phyloP scores from a whole-genome alignment of 208 protist species.

The Trypanosoma conorhini region DNA sequence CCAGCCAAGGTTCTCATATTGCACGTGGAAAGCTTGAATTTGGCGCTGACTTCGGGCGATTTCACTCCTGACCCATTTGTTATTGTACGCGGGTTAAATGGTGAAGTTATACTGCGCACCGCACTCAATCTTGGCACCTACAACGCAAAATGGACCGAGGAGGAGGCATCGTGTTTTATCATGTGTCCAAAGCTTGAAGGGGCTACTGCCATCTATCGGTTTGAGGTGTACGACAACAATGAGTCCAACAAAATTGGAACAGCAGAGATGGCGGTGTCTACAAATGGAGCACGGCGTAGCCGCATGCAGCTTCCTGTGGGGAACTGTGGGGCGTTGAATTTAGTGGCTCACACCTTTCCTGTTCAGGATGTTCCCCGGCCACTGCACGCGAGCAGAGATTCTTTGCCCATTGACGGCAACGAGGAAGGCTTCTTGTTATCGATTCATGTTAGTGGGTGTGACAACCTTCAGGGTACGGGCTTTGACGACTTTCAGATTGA shows the following conservation, averaged over 20 bases:
- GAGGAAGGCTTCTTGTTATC: slow-evolving; percentile 43
- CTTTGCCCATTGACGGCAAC: slow-evolving; percentile 2
- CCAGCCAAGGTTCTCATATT: slow-evolving; percentile 47
- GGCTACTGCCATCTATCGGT: slow-evolving; percentile 45
- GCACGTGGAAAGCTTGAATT: slow-evolving; percentile 50
- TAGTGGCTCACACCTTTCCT: slow-evolving; percentile 38
- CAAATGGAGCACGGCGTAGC: slow-evolving; percentile 53
- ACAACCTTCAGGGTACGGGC: slow-evolving; percentile 46
- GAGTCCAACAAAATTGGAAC: slow-evolving; percentile 46
- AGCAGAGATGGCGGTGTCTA: slow-evolving; percentile 44
- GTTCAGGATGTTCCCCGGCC: slow-evolving; percentile 33
- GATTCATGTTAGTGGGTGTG: slow-evolving; percentile 58
- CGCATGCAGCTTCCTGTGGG: slow-evolving; percentile 39
- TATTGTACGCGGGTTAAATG: slow-evolving; percentile 52
- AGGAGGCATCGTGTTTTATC: slow-evolving; percentile 77
- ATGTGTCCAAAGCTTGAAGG: slow-evolving; percentile 59
- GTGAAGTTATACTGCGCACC: slow-evolving; percentile 57
- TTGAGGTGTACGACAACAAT: slow-evolving; percentile 87
- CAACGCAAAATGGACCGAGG: slow-evolving; percentile 44
- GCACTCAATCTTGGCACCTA: slow-evolving; percentile 53
- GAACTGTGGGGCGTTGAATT: slow-evolving; percentile 19
- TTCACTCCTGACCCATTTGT: slow-evolving; percentile 82
- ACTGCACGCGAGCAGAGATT: slow-evolving; percentile 26
- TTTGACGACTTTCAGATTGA: slow-evolving; percentile 60
- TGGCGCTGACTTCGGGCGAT: slow-evolving; percentile 27